Evolutionary conservation across 768 basidiomycete species (phyloP).

Genomic region (Boletus rex-veris): DNA sequence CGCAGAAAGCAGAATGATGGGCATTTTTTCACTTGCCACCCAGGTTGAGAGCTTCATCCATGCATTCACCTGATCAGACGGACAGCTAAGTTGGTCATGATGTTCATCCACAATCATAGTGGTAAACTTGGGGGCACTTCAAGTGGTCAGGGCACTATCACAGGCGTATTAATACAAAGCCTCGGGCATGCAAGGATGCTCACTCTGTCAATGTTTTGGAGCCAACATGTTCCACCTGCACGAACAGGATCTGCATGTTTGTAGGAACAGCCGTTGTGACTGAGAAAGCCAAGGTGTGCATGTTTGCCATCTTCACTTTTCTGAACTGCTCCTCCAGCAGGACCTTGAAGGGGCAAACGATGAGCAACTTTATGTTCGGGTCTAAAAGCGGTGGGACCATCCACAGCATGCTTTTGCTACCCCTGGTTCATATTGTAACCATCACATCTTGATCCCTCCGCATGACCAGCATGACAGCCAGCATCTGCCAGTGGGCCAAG

Average conservation of each 20-base stretch:
- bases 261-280: neutral
- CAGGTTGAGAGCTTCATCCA: neutral
- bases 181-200: neutral
- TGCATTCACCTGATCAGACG: neutral
- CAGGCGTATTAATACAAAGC: neutral
- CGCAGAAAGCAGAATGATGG: neutral
- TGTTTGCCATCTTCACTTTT: neutral
- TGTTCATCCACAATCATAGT: conserved; percentile 1
- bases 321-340: conserved; percentile 5
- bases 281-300: neutral
- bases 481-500: neutral
- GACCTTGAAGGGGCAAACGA: conserved; percentile 6
- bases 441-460: neutral
- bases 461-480: neutral
- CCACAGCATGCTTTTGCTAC: conserved; percentile 9
- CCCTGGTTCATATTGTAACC: conserved; percentile 2
- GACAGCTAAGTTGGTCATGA: conserved; percentile 8
- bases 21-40: neutral
- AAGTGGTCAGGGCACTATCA: neutral
- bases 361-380: neutral
- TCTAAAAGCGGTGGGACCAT: neutral
- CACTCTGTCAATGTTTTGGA: neutral
- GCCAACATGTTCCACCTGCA: conserved; percentile 7
- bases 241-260: conserved; percentile 1
- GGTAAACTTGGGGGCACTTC: neutral